A percentile compares a stretch with the other conserved stretches of the same genome.
Conservation (phyloP, 768 basidiomycete genomes). For the Auriscalpium vulgare region DNA sequence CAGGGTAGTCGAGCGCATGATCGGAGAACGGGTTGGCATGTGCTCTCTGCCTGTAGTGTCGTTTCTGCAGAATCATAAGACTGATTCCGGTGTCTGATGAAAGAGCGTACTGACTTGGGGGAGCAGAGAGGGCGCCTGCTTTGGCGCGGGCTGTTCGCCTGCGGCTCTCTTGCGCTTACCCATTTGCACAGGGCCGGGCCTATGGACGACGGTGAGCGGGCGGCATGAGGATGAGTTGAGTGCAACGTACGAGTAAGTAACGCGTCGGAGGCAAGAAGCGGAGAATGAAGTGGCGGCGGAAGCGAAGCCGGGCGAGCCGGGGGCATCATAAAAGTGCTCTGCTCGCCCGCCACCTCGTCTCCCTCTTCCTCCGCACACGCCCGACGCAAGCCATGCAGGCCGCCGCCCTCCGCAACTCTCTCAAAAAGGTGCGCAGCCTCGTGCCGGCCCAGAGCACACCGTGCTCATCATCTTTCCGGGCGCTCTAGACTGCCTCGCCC, state of each 20-base stretch:
- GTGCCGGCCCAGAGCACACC: not conserved
- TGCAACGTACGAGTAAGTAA: not conserved
- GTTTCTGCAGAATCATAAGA: constrained; percentile 44
- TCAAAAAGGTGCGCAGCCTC: constrained; percentile 28
- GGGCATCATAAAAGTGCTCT: not conserved
- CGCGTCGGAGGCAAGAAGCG: constrained; percentile 1
- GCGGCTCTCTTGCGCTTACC: constrained; percentile 22
- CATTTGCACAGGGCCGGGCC: constrained; percentile 10
- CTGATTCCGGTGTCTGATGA: not conserved
- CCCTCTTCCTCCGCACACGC: not conserved
- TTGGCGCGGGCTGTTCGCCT: constrained; percentile 2
- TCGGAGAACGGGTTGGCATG: constrained; percentile 86
- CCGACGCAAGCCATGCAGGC: constrained; percentile 12
- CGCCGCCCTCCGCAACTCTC: constrained; percentile 25
- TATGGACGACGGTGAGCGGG: not conserved
- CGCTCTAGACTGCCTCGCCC: constrained; percentile 38
- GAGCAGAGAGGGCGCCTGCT: constrained; percentile 18
- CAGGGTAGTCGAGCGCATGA: constrained; percentile 82
- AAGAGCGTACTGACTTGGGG: constrained; percentile 22
- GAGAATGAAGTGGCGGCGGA: not conserved
- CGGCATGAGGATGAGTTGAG: not conserved
- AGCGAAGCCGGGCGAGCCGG: not conserved
- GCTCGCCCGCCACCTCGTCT: not conserved
- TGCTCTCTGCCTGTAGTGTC: constrained; percentile 75
- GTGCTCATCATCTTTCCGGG: constrained; percentile 5